Percentiles rank a stretch among this genome's conserved stretches.
Evolutionary conservation across 768 basidiomycete genomes (phyloP).

Genomic region (Astraeus odoratus): DNA sequence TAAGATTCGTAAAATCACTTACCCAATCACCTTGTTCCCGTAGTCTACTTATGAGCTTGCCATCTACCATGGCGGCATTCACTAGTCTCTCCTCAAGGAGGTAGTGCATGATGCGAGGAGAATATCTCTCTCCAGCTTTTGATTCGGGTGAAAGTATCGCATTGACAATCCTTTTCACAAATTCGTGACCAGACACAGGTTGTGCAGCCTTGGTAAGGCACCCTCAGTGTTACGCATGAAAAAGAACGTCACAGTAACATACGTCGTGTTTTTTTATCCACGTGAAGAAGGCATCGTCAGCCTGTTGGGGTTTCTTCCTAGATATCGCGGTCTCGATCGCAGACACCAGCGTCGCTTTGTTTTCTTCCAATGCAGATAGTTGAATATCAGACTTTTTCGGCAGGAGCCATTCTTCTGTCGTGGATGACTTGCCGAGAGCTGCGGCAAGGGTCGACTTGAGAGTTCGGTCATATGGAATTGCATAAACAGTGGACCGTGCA

Average conservation of each 20-base stretch:
- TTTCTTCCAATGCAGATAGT: slow-evolving; percentile 13
- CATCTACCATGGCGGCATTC: slow-evolving; percentile 54
- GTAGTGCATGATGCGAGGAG: slow-evolving; percentile 48
- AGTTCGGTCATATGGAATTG: slow-evolving; percentile 51
- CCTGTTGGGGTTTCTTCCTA: slow-evolving; percentile 40
- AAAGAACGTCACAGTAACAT: not conserved
- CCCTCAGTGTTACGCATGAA: slow-evolving; percentile 4
- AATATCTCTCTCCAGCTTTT: slow-evolving; percentile 35
- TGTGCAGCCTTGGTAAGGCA: slow-evolving; percentile 8
- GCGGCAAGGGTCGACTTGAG: slow-evolving; percentile 52
- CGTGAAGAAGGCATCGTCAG: slow-evolving; percentile 52
- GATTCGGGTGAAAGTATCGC: slow-evolving; percentile 39
- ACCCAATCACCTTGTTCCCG: slow-evolving; percentile 64
- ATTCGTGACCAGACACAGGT: slow-evolving; percentile 34
- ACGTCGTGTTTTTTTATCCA: slow-evolving; percentile 43
- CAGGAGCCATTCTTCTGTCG: slow-evolving; percentile 41
- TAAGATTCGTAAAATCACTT: slow-evolving; percentile 10
- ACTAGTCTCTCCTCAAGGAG: slow-evolving; percentile 54
- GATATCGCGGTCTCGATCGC: slow-evolving; percentile 35
- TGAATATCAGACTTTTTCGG: slow-evolving; percentile 1
- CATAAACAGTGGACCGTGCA: slow-evolving; percentile 46
- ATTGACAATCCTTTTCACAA: slow-evolving; percentile 55
- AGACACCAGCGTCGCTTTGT: slow-evolving; percentile 28
- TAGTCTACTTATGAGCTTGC: slow-evolving; percentile 49
- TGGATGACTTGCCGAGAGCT: slow-evolving; percentile 48